Evolutionary conservation across 106 monocot genomes (phyloP).

Genomic region (Allium fistulosum): DNA sequence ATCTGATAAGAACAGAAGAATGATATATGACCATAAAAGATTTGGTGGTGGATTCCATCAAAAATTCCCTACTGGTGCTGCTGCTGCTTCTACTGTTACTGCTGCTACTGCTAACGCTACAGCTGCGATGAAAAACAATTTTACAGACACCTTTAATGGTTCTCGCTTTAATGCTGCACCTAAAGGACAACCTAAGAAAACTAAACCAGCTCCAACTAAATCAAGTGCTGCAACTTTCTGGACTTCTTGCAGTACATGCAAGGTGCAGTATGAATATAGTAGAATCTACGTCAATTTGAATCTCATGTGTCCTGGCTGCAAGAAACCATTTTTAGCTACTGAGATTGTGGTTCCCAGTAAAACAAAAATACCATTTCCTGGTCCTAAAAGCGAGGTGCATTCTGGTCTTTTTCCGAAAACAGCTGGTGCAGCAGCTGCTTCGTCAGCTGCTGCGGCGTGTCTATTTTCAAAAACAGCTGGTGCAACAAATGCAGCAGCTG

Average conservation of each 20-base stretch:
- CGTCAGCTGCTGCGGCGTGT: neutral
- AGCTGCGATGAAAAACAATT: conserved; percentile 11
- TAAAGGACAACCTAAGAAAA: conserved; percentile 15
- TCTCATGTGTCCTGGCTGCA: conserved; percentile 67
- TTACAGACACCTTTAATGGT: conserved; percentile 28
- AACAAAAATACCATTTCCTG: conserved; percentile 8
- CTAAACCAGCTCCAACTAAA: conserved; percentile 3
- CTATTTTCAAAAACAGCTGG: conserved; percentile 9
- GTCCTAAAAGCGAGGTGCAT: neutral
- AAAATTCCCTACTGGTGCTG: neutral
- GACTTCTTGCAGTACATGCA: conserved; percentile 66
- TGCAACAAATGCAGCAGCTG: conserved; percentile 1
- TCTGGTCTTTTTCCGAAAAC: neutral
- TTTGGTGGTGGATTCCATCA: conserved; percentile 17
- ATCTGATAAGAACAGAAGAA: conserved; percentile 60
- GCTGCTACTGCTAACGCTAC: conserved; percentile 2
- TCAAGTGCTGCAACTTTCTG: conserved; percentile 52
- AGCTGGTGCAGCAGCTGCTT: neutral
- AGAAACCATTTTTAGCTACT: conserved; percentile 52
- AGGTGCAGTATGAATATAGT: conserved; percentile 81
- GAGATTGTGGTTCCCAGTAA: conserved; percentile 26
- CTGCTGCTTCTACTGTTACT: neutral
- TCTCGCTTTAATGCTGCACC: conserved; percentile 12
- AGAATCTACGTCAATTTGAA: conserved; percentile 56
- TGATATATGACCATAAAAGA: conserved; percentile 60